Base-by-base conservation (phyloP, 164 flowering plant species). In the Amborella trichopoda region DNA sequence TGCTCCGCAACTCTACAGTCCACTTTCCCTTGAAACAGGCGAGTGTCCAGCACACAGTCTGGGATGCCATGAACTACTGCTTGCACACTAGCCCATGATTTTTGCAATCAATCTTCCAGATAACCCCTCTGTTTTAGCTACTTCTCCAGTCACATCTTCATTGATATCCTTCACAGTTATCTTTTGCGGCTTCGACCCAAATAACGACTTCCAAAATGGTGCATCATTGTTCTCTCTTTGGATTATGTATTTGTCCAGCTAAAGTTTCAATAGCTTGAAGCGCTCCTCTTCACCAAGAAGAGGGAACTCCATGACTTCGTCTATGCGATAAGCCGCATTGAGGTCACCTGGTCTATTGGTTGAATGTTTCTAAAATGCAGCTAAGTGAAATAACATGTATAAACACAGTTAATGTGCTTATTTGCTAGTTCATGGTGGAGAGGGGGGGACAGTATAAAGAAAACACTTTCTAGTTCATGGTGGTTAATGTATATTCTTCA, bases 101-200 rank as follows among this genome's bases (percentile, higher is more conserved):
- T 90, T 90, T 18, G 98, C 95, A 23, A 81, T 81, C 70, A 86
- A 95, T 22, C 98, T 77, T 23, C 98, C 98, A 0, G 98, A 90
- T 67, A 90, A 90, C 14, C 98, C 98, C 56, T 83, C 83, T 0
- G 84, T 83, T 59, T 69, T 83, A 10, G 98, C 95, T 30, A 89
- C 94, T 53, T 86, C 89, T 39, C 56, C 60, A 36, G 86, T 54
- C 49, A 75, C 68, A 27, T 86, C 89, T 13, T 90, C 98, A 2
- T 86, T 60, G 13, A 90, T 3, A 47, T 83, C 94, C 53, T 67
- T 72, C 39, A 81, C 21, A 14, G 70, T 68, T 30, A 81, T 77
- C 56, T 70, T 67, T 48, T 80, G 77, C 17, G 77, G 65, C 26
- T 56, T 52, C 59, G 59, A 68, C 54, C 65, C 74, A 36, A 77